Evolutionary conservation across 1,139 yeast genomes (phyloP).

Genomic region (Blastobotrys persicus): DNA sequence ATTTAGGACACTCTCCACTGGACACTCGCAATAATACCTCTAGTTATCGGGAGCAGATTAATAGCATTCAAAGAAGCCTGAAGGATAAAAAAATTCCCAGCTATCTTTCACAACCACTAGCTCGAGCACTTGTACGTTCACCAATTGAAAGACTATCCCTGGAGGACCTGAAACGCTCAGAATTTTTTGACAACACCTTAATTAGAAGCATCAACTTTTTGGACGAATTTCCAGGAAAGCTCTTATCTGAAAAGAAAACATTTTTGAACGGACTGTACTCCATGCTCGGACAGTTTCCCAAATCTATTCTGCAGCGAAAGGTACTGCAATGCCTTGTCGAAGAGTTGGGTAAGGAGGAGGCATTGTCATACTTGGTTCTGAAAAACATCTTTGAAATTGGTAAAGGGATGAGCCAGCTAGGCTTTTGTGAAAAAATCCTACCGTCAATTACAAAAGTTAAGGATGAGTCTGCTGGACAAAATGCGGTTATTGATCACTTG

Average conservation of each 20-base stretch:
- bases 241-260: slow-evolving; percentile 61
- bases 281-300: slow-evolving; percentile 68
- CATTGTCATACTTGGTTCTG: slow-evolving; percentile 54
- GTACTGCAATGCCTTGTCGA: slow-evolving; percentile 68
- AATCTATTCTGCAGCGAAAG: slow-evolving; percentile 64
- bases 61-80: slow-evolving; percentile 40
- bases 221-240: slow-evolving; percentile 80
- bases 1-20: slow-evolving; percentile 43
- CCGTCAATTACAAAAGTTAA: slow-evolving; percentile 48
- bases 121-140: slow-evolving; percentile 42
- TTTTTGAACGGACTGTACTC: slow-evolving; percentile 65
- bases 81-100: slow-evolving; percentile 41
- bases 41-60: slow-evolving; percentile 37
- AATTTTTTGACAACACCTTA: slow-evolving; percentile 74
- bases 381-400: slow-evolving; percentile 62
- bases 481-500: slow-evolving; percentile 56
- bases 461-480: slow-evolving; percentile 49
- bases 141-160: slow-evolving; percentile 45
- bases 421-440: slow-evolving; percentile 71
- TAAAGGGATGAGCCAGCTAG: slow-evolving; percentile 62
- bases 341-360: slow-evolving; percentile 44
- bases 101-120: slow-evolving; percentile 34
- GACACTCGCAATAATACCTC: slow-evolving; percentile 37
- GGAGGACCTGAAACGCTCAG: slow-evolving; percentile 52
- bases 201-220: slow-evolving; percentile 78